Conservation (phyloP, 768 basidiomycete species). For the Leccinum barrowsii region DNA sequence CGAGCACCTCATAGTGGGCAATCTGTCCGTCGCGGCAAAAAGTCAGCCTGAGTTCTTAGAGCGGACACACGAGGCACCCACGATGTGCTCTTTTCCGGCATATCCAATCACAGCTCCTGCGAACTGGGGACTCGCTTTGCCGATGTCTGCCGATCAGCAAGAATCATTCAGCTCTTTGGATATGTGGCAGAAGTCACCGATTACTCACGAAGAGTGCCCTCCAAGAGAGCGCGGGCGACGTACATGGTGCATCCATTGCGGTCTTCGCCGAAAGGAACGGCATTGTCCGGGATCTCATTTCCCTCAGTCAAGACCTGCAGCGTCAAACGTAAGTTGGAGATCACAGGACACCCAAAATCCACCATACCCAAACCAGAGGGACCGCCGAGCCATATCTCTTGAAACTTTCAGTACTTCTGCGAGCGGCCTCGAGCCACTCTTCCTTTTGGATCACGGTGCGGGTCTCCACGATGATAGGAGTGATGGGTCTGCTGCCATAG, state of each 20-base stretch:
- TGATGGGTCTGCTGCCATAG: conserved; percentile 16
- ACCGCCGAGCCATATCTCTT: conserved; percentile 26
- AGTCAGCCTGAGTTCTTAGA: neutral
- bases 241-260: conserved; percentile 26
- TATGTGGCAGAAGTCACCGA: neutral
- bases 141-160: conserved; percentile 27
- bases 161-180: neutral
- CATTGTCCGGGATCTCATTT: conserved; percentile 33
- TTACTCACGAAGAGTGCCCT: conserved; percentile 29
- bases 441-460: conserved; percentile 23
- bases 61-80: conserved; percentile 8
- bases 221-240: conserved; percentile 31
- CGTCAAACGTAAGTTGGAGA: neutral
- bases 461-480: conserved; percentile 9
- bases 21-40: conserved; percentile 20
- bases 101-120: conserved; percentile 31
- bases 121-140: conserved; percentile 32
- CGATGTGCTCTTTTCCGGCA: conserved; percentile 33
- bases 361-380: conserved; percentile 32
- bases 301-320: conserved; percentile 28
- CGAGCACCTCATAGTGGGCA: conserved; percentile 32
- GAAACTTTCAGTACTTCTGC: conserved; percentile 29
- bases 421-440: conserved; percentile 29
- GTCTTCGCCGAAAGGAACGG: conserved; percentile 32
- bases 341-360: neutral